Evolutionary conservation across 1,284 basidiomycete species (phyloP), one percentile per base, ranked within the genome.

Genomic region (Cutaneotrichosporon spelunceum): DNA sequence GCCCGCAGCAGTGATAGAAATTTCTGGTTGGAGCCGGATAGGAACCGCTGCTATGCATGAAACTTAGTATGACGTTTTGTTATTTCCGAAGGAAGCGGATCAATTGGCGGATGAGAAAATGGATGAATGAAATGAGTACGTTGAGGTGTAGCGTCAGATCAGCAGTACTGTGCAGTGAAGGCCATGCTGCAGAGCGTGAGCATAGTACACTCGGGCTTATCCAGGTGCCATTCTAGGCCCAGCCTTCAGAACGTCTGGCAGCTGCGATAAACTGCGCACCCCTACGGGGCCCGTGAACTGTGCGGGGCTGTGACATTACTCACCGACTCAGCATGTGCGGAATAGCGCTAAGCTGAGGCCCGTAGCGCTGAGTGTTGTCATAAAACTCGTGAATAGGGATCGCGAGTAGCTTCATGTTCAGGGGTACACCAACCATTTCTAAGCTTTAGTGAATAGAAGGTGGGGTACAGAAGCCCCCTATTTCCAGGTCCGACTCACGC

Each of bases 341-440:
- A 66, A 98, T 90, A 2, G 94, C 93, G 30, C 91, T 91, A 14
- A 98, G 84, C 72, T 96, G 93, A 0, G 94, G 94, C 0, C 93
- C 92, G 75, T 94, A 93, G 82, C 93, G 84, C 9, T 93, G 91
- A 10, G 93, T 91, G 69, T 98, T 98, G 78, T 98, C 95, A 74
- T 98, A 99, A 16, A 98, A 83, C 80, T 99, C 95, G 72, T 95
- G 97, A 33, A 99, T 82, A 0, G 95, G 95, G 54, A 96, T 93
- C 2, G 91, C 92, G 34, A 97, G 87, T 2, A 98, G 85, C 78
- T 98, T 98, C 94, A 98, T 97, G 80, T 99, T 99, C 80, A 92
- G 92, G 0, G 95, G 95, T 2, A 98, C 93, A 1, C 93, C 92
- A 14, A 99, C 86, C 11, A 94, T 89, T 78, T 96, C 94, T 98